A percentile compares a stretch with the other conserved stretches of the same genome.
Conservation (phyloP, 129 eudicot genomes). For the Dittrichia graveolens region DNA sequence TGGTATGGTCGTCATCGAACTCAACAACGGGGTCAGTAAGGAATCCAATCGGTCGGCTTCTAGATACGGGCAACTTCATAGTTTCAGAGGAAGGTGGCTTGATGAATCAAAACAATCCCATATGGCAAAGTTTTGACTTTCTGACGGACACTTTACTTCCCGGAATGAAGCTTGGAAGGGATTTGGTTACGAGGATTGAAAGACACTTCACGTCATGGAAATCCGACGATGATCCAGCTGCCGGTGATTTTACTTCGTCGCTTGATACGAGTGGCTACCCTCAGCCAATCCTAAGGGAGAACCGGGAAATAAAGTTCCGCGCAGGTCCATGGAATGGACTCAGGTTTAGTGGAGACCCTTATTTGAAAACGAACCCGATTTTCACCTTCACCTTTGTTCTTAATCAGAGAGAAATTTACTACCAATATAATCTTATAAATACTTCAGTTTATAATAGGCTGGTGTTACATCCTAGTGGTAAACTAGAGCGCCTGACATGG, state of each 20-base stretch:
- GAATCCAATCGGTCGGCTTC: conserved; percentile 9
- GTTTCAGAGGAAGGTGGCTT: neutral
- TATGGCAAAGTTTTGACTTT: conserved; percentile 21
- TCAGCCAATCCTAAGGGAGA: neutral
- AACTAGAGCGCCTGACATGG: conserved; percentile 22
- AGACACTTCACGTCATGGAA: conserved; percentile 19
- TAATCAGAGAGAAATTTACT: neutral
- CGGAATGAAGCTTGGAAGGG: conserved; percentile 4
- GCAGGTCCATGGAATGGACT: conserved; percentile 9
- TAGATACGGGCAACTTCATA: conserved; percentile 16
- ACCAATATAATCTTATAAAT: neutral
- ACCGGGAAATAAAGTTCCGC: neutral
- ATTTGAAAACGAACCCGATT: neutral
- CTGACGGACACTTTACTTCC: conserved; percentile 8
- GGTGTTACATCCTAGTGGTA: conserved; percentile 27
- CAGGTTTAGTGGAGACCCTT: neutral
- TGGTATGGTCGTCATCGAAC: neutral
- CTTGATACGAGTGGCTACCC: conserved; percentile 11
- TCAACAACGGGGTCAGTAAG: neutral
- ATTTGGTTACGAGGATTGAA: neutral
- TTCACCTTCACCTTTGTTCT: neutral
- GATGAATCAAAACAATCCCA: neutral
- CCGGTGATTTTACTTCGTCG: neutral
- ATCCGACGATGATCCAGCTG: conserved; percentile 7
- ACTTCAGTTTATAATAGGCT: neutral